phyloP scores from a whole-genome alignment of 208 protist genomes.

The Trypanosoma mega region DNA sequence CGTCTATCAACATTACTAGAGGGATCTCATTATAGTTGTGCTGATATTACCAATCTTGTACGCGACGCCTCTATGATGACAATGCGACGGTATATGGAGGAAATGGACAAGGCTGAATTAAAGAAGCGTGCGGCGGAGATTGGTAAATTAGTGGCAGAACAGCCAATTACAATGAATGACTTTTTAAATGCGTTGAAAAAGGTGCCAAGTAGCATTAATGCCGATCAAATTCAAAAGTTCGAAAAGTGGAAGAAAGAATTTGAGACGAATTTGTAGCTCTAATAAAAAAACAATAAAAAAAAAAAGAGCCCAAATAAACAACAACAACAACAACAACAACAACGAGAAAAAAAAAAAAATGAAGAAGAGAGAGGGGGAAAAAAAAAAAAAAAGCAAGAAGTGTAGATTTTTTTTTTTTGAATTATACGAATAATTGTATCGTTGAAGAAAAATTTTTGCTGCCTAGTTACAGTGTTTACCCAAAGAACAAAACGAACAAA shows the following conservation, averaged over 20 bases:
- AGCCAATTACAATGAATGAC: conserved; percentile 85
- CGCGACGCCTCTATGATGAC: conserved; percentile 94
- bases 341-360: neutral
- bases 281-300: neutral
- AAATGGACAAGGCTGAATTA: conserved; percentile 68
- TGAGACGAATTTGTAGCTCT: conserved; percentile 36
- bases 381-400: neutral
- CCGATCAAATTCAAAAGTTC: conserved; percentile 82
- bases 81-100: conserved; percentile 86
- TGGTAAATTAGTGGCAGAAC: conserved; percentile 69
- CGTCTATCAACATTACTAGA: conserved; percentile 74
- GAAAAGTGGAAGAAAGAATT: conserved; percentile 90
- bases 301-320: conserved; percentile 5
- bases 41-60: conserved; percentile 91
- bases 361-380: neutral
- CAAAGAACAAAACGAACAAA: neutral
- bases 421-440: too few relatives aligned
- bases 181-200: conserved; percentile 80
- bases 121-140: conserved; percentile 80
- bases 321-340: neutral
- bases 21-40: conserved; percentile 85
- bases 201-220: conserved; percentile 86
- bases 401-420: neutral
- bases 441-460: too few relatives aligned
- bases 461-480: neutral